Conservation (phyloP, 805 yeast species). For the Metschnikowia lochheadii region DNA sequence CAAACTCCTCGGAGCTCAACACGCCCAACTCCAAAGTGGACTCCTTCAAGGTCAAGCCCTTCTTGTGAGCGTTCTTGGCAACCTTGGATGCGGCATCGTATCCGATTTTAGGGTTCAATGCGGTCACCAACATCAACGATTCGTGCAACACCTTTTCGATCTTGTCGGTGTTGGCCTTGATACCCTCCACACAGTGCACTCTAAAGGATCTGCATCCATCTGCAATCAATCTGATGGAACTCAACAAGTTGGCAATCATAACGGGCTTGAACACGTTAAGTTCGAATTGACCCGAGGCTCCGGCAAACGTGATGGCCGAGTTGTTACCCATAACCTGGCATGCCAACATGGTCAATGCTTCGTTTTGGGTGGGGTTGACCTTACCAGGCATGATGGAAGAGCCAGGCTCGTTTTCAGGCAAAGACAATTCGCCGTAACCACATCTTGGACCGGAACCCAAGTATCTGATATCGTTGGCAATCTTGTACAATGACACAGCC, state of each 20-base stretch:
- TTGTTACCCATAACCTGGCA: conserved; percentile 97
- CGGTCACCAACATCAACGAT: conserved; percentile 97
- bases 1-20: conserved; percentile 80
- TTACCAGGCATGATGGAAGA: conserved; percentile 99
- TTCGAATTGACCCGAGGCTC: conserved; percentile 98
- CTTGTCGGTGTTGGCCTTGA: conserved; percentile 81
- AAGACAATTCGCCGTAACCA: conserved; percentile 92
- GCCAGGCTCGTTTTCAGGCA: conserved; percentile 99
- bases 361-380: conserved; percentile 98
- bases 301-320: conserved; percentile 91
- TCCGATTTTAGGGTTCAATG: conserved; percentile 97
- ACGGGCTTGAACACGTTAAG: conserved; percentile 98
- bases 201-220: conserved; percentile 91
- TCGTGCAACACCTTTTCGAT: conserved; percentile 86
- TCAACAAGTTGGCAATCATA: conserved; percentile 83
- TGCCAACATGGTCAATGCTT: conserved; percentile 97
- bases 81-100: conserved; percentile 96
- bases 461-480: conserved; percentile 97
- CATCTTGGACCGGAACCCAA: conserved; percentile 99
- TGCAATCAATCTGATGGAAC: conserved; percentile 82
- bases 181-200: conserved; percentile 92
- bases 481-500: conserved; percentile 90
- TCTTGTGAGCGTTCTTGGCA: conserved; percentile 97
- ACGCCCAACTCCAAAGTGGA: conserved; percentile 90
- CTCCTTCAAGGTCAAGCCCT: conserved; percentile 92